Conservation (phyloP, 495 filamentous ascomycete genomes). For the Talaromyces stipitatus region DNA sequence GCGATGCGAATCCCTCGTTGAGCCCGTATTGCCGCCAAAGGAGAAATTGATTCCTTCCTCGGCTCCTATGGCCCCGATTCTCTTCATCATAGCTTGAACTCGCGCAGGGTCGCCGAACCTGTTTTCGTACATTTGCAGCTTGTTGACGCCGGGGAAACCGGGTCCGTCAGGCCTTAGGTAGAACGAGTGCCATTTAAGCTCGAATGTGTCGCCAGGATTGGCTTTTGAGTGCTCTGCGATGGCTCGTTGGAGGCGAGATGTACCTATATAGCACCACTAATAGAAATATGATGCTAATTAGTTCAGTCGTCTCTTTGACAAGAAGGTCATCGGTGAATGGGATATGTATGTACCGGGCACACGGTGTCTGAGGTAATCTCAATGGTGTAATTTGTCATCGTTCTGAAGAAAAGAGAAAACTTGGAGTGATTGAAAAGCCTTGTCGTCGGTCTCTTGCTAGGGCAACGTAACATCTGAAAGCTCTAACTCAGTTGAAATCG, state of each 20-base stretch:
- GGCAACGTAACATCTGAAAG: not conserved
- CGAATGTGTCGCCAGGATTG: conserved; percentile 62
- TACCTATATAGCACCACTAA: conserved; percentile 75
- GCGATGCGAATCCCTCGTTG: conserved; percentile 68
- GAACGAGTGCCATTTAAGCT: conserved; percentile 66
- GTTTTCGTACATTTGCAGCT: conserved; percentile 40
- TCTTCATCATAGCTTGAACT: conserved; percentile 44
- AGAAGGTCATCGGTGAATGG: conserved; percentile 1
- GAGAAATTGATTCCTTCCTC: conserved; percentile 64
- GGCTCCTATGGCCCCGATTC: conserved; percentile 50
- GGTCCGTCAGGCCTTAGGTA: conserved; percentile 67
- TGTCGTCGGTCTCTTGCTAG: not conserved
- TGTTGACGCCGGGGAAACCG: conserved; percentile 45
- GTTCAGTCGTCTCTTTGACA: conserved; percentile 6
- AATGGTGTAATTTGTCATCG: conserved; percentile 73
- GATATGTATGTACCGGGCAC: conserved; percentile 57
- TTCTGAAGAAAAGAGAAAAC: conserved; percentile 6
- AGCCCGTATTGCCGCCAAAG: conserved; percentile 67
- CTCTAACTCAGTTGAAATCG: too few relatives aligned
- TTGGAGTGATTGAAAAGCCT: not conserved
- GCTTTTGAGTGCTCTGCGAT: conserved; percentile 55
- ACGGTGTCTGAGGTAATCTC: conserved; percentile 67
- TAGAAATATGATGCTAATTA: conserved; percentile 9
- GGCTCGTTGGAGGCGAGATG: conserved; percentile 61
- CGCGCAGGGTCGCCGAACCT: conserved; percentile 55